phyloP scores from a whole-genome alignment of 345 rosid genomes.

The Eucalyptus microcorys region DNA sequence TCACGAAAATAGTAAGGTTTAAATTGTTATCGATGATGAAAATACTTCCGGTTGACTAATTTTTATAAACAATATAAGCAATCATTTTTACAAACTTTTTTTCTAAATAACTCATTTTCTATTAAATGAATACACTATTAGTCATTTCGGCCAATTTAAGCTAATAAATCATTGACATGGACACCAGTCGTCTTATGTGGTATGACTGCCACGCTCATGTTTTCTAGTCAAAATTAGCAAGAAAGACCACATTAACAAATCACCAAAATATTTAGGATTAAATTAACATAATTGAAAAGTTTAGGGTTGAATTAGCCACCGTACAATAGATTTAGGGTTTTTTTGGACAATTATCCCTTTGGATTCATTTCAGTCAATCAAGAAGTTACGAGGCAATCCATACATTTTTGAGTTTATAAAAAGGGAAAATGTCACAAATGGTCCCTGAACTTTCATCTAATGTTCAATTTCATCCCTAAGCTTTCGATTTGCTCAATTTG shows the following conservation, averaged over 20 bases:
- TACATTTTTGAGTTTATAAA: neutral
- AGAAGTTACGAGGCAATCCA: neutral
- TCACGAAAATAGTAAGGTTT: too few species aligned
- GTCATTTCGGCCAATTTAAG: neutral
- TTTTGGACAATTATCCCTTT: neutral
- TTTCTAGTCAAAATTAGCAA: fast-evolving
- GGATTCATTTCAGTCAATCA: neutral
- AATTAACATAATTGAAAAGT: neutral
- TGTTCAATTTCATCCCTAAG: too few species aligned
- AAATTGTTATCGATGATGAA: too few species aligned
- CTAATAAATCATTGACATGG: neutral
- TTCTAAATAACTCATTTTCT: too few species aligned
- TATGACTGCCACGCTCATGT: fast-evolving
- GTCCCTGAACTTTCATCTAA: too few species aligned
- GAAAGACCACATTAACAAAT: neutral
- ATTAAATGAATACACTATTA: neutral
- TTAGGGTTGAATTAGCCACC: neutral
- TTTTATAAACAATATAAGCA: too few species aligned
- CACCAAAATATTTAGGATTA: neutral
- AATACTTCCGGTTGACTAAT: too few species aligned
- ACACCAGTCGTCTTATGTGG: fast-evolving
- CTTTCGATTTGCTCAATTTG: too few species aligned
- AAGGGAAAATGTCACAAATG: too few species aligned
- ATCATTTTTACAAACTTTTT: too few species aligned
- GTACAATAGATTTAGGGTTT: neutral